Evolutionary conservation across 805 yeast species (phyloP).

Genomic region (Wickerhamiella dianesei): DNA sequence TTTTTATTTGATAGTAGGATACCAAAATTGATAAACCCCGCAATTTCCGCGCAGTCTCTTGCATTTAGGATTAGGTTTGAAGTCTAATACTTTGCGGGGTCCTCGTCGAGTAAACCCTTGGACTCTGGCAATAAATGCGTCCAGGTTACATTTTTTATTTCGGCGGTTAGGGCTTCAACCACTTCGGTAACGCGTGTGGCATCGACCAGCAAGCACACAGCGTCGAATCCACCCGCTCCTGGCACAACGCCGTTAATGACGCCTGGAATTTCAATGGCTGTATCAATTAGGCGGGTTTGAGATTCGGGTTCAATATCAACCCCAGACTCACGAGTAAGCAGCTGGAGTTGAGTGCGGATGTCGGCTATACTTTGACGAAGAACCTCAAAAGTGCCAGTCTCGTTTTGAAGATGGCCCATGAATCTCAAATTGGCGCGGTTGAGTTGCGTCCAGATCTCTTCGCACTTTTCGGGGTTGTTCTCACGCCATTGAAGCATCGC

Average conservation of each 20-base stretch:
- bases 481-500: slow-evolving; percentile 61
- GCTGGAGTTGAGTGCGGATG: slow-evolving; percentile 46
- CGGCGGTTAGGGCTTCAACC: background rate
- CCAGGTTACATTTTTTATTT: background rate
- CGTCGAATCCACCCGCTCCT: slow-evolving; percentile 98
- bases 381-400: slow-evolving; percentile 1
- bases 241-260: slow-evolving; percentile 95
- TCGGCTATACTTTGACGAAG: slow-evolving; percentile 4
- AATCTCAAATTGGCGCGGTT: slow-evolving; percentile 46
- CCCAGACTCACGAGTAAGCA: slow-evolving; percentile 49
- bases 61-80: background rate
- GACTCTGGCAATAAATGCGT: slow-evolving; percentile 1
- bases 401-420: slow-evolving; percentile 21
- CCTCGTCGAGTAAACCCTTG: background rate
- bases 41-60: no score
- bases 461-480: slow-evolving; percentile 37
- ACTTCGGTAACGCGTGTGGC: slow-evolving; percentile 20
- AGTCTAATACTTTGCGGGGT: background rate
- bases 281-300: slow-evolving; percentile 59
- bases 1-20: background rate
- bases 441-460: slow-evolving; percentile 39
- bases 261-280: slow-evolving; percentile 45
- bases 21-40: no score
- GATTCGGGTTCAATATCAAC: slow-evolving; percentile 80
- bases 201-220: slow-evolving; percentile 59